A percentile compares a stretch with the other conserved stretches of the same genome.
Conservation (phyloP, 83 land plant genomes). For the Picea engelmannii region DNA sequence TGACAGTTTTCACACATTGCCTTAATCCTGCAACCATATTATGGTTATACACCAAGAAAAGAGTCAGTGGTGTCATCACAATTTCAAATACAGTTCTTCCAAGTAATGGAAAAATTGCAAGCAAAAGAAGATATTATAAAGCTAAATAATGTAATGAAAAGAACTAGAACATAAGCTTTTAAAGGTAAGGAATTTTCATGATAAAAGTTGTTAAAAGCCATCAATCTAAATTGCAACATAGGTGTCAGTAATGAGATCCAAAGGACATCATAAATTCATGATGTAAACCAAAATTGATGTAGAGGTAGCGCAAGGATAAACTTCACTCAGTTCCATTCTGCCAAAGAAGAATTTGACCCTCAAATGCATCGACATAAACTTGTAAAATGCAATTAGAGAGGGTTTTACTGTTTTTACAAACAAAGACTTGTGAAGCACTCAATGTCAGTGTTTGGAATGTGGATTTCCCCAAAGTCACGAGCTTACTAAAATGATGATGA, state of each 20-base stretch:
- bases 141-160: not conserved
- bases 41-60: too few species aligned
- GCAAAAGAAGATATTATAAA: not conserved
- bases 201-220: not conserved
- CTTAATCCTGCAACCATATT: conserved; percentile 52
- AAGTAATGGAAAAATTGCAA: not conserved
- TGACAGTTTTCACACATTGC: conserved; percentile 82
- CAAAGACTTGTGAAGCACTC: too few species aligned
- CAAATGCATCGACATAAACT: not conserved
- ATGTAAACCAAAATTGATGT: not conserved
- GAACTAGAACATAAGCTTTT: not conserved
- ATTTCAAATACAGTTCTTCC: not conserved
- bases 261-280: not conserved
- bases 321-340: not conserved
- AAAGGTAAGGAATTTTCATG: not conserved
- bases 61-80: too few species aligned
- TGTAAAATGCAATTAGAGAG: too few species aligned
- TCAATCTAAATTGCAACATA: not conserved
- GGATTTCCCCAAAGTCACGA: too few species aligned
- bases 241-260: not conserved
- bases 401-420: too few species aligned
- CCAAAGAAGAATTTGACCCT: not conserved
- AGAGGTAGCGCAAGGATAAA: not conserved
- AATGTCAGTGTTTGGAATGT: too few species aligned
- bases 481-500: too few species aligned